Percentiles rank a stretch among this genome's conserved stretches.
Evolutionary conservation across 2,329 filamentous ascomycete species (phyloP).

Genomic region (Aureobasidium sp.): DNA sequence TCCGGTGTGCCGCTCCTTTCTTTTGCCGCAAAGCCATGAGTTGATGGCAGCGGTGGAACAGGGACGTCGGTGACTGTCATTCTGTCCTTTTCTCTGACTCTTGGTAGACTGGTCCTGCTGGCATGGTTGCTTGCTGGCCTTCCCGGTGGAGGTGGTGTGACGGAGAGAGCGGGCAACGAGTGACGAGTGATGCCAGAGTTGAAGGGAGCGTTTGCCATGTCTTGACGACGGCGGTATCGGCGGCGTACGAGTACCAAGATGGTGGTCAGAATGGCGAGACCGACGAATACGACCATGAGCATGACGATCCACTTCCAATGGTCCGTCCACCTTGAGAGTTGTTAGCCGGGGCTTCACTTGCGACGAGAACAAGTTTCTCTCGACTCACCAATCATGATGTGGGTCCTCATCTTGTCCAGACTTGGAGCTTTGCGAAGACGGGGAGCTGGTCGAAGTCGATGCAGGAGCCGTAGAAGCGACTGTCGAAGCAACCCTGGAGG

Average conservation of each 20-base stretch:
- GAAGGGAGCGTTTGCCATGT: conserved; percentile 34
- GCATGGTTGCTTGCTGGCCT: conserved; percentile 8
- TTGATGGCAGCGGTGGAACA: background rate
- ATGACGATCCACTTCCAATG: conserved; percentile 80
- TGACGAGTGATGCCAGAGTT: conserved; percentile 33
- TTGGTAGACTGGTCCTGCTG: conserved; percentile 16
- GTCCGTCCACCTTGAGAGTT: conserved; percentile 51
- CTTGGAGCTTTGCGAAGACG: conserved; percentile 25
- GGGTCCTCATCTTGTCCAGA: conserved; percentile 18
- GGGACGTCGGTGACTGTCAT: conserved; percentile 7
- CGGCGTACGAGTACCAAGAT: conserved; percentile 64
- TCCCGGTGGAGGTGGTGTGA: conserved; percentile 1
- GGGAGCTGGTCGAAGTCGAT: conserved; percentile 22
- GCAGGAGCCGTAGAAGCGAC: conserved; percentile 15
- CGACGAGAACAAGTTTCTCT: background rate
- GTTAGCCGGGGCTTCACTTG: background rate
- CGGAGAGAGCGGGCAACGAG: conserved; percentile 12
- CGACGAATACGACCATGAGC: conserved; percentile 66
- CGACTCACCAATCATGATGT: conserved; percentile 21
- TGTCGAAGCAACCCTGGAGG: background rate
- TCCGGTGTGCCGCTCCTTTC: background rate
- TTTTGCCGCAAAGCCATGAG: conserved; percentile 4
- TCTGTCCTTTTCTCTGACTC: conserved; percentile 15
- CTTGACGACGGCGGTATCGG: conserved; percentile 64
- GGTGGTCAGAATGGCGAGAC: conserved; percentile 59